Evolutionary conservation across 208 protist species (phyloP).

Genomic region (Angomonas deanei): DNA sequence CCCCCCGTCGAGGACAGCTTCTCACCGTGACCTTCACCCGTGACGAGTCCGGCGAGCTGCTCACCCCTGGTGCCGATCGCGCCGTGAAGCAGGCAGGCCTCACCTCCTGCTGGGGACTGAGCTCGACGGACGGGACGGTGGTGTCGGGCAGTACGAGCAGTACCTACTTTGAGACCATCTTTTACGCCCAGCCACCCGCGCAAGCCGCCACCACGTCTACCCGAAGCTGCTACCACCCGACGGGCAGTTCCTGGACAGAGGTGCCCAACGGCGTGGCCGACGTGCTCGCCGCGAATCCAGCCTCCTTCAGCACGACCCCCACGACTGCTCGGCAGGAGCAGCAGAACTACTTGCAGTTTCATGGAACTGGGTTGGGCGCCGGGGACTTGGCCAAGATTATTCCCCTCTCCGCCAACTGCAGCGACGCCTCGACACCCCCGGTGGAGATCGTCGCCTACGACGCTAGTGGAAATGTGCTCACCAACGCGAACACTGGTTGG

Average conservation of each 20-base stretch:
- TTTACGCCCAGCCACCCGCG: constrained; percentile 46
- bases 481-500: constrained; percentile 23
- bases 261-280: constrained; percentile 39
- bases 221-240: constrained; percentile 62
- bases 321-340: constrained; percentile 28
- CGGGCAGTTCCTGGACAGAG: constrained; percentile 58
- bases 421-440: constrained; percentile 46
- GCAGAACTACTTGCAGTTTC: constrained; percentile 56
- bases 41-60: constrained; percentile 28
- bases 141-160: constrained; percentile 45
- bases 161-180: constrained; percentile 50
- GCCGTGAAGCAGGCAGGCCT: constrained; percentile 41
- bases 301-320: constrained; percentile 49
- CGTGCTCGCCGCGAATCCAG: constrained; percentile 74
- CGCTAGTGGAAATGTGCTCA: constrained; percentile 10
- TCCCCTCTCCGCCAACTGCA: constrained; percentile 50
- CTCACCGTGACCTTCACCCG: constrained; percentile 51
- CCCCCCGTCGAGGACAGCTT: constrained; percentile 73
- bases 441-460: constrained; percentile 41
- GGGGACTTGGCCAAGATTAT: constrained; percentile 78
- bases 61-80: constrained; percentile 63
- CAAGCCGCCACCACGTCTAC: constrained; percentile 19
- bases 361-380: constrained; percentile 40
- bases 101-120: constrained; percentile 66
- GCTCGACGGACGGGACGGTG: constrained; percentile 21